Percentiles rank a stretch among this genome's conserved stretches.
Evolutionary conservation across 108 stramenopile species (phyloP).

Genomic region (Poteriospumella lacustris): DNA sequence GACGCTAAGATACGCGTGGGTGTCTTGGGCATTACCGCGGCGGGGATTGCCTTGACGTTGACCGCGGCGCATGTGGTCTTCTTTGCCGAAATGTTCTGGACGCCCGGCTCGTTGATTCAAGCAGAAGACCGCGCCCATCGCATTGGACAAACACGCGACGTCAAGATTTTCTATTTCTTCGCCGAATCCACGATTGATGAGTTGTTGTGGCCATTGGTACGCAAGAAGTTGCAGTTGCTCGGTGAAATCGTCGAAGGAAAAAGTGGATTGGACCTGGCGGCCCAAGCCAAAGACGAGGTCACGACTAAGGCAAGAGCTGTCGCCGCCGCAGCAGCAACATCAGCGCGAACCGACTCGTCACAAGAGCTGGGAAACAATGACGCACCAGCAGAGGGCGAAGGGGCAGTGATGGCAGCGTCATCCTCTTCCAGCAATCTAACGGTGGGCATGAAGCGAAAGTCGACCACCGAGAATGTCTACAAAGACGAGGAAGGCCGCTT

Average conservation of each 20-base stretch:
- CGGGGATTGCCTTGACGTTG: conserved; percentile 91
- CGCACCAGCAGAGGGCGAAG: too few species aligned
- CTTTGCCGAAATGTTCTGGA: conserved; percentile 96
- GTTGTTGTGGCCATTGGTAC: conserved; percentile 68
- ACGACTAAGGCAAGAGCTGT: too few species aligned
- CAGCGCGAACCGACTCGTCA: too few species aligned
- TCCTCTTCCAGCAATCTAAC: too few species aligned
- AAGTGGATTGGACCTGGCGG: too few species aligned
- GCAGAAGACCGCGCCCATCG: conserved; percentile 95
- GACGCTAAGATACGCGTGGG: conserved; percentile 76
- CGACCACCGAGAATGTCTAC: too few species aligned
- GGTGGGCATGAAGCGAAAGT: too few species aligned
- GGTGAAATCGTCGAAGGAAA: conserved; percentile 71
- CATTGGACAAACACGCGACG: conserved; percentile 80
- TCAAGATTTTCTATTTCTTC: conserved; percentile 80
- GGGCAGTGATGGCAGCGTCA: too few species aligned
- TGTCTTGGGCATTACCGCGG: conserved; percentile 87
- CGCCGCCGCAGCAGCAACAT: too few species aligned
- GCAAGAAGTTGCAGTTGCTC: conserved; percentile 61
- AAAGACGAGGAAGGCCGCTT: too few species aligned
- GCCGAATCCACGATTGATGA: conserved; percentile 62
- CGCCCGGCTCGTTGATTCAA: conserved; percentile 90
- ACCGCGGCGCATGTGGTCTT: conserved; percentile 91
- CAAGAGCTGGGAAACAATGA: too few species aligned
- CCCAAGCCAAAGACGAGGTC: too few species aligned